Conservation (phyloP, 768 basidiomycete species). For the Pseudohyphozyma bogoriensis region DNA sequence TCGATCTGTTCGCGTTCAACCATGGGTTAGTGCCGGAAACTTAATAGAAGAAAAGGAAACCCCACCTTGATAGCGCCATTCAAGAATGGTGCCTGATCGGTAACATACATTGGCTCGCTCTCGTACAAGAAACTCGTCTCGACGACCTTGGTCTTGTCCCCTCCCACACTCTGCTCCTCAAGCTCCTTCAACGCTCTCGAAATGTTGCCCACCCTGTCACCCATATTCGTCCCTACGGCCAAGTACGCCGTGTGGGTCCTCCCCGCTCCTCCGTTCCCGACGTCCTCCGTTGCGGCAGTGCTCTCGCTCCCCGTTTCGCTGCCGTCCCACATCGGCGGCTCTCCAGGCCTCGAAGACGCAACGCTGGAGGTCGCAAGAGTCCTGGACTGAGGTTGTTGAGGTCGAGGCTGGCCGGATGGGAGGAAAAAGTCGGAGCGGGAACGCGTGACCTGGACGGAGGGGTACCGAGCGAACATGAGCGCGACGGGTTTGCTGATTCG, state of each 20-base stretch:
- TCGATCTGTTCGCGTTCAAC: conserved; percentile 54
- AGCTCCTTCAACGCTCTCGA: conserved; percentile 63
- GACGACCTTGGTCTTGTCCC: conserved; percentile 46
- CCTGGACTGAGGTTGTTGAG: background rate
- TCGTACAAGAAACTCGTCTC: conserved; percentile 88
- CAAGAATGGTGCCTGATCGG: conserved; percentile 74
- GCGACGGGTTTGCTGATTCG: conserved; percentile 64
- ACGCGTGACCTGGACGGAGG: conserved; percentile 55
- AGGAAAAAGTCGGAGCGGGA: conserved; percentile 33
- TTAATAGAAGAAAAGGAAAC: background rate
- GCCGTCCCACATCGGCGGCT: too few relatives aligned
- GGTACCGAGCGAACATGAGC: conserved; percentile 54
- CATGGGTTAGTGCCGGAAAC: too few relatives aligned
- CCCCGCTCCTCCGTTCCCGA: background rate
- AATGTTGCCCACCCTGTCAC: conserved; percentile 74
- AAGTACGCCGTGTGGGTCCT: conserved; percentile 48
- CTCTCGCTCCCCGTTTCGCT: conserved; percentile 1
- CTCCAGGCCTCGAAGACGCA: background rate
- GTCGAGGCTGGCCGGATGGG: too few relatives aligned
- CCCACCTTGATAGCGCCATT: conserved; percentile 86
- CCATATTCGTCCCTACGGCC: conserved; percentile 82
- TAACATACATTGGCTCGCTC: conserved; percentile 89
- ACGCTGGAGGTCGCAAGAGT: background rate
- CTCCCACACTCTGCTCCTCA: conserved; percentile 40
- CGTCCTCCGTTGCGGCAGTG: conserved; percentile 22